phyloP scores from a whole-genome alignment of 2,329 filamentous ascomycete species.

The Botrytis tulipae region DNA sequence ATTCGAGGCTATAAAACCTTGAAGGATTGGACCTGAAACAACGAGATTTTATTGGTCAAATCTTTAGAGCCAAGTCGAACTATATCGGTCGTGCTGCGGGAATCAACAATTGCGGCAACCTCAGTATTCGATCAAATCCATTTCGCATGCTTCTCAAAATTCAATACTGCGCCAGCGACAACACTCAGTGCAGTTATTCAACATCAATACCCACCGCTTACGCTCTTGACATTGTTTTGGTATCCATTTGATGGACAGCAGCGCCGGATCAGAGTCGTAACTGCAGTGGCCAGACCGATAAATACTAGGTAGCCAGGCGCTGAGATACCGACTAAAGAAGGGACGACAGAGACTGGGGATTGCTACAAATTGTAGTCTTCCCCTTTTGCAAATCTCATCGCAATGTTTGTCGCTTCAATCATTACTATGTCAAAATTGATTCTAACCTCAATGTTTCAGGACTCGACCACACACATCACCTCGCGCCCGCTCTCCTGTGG shows the following conservation, averaged over 20 bases:
- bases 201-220: background rate
- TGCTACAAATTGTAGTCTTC: background rate
- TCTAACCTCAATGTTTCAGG: background rate
- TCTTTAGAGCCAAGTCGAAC: background rate
- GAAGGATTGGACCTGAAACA: background rate
- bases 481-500: conserved; percentile 37
- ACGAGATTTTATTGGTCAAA: background rate
- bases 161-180: too few relatives aligned
- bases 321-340: background rate
- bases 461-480: conserved; percentile 29
- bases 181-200: background rate
- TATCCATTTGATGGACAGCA: background rate
- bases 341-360: background rate
- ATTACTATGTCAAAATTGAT: too few relatives aligned
- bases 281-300: background rate
- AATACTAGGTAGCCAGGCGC: background rate
- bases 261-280: background rate
- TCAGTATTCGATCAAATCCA: background rate
- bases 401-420: background rate
- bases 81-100: background rate
- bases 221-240: background rate
- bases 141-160: background rate
- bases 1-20: background rate
- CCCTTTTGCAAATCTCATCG: conserved; percentile 21
- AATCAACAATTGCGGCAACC: background rate